A percentile compares a stretch with the other conserved stretches of the same genome.
Conservation (phyloP, 108 stramenopile species). For the Nitzschia sp. region DNA sequence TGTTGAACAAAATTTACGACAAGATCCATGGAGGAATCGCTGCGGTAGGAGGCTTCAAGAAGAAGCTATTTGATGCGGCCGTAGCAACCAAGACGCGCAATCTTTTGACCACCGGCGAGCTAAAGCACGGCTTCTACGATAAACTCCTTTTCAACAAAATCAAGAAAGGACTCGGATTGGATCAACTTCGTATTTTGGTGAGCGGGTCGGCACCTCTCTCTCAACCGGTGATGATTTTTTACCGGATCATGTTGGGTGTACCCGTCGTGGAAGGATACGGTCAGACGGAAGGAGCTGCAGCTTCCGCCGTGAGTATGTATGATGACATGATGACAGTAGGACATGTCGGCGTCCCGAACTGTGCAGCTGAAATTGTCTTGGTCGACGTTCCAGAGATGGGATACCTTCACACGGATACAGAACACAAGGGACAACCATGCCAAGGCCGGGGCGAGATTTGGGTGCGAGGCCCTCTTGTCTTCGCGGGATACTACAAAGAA, state of each 20-base stretch:
- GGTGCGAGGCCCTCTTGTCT: constrained; percentile 91
- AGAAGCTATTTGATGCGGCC: constrained; percentile 89
- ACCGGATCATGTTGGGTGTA: constrained; percentile 85
- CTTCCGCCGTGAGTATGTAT: constrained; percentile 60
- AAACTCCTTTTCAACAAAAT: constrained; percentile 91
- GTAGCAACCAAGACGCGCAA: constrained; percentile 82
- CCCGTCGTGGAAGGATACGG: constrained; percentile 98
- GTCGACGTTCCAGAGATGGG: constrained; percentile 96
- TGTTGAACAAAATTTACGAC: constrained; percentile 94
- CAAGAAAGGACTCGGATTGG: constrained; percentile 88
- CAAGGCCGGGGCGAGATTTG: constrained; percentile 94
- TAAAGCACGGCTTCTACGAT: constrained; percentile 89
- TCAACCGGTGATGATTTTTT: constrained; percentile 87
- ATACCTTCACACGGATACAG: constrained; percentile 83
- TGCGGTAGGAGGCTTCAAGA: constrained; percentile 86
- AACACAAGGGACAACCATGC: constrained; percentile 78
- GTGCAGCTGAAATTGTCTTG: constrained; percentile 83
- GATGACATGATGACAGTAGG: constrained; percentile 84
- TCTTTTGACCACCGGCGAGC: constrained; percentile 51
- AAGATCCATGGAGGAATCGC: constrained; percentile 83
- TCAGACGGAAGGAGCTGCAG: constrained; percentile 93
- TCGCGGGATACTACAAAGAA: constrained; percentile 97
- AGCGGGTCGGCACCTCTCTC: constrained; percentile 94
- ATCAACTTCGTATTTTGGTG: constrained; percentile 82
- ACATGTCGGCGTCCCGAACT: constrained; percentile 92